phyloP scores from a whole-genome alignment of 2,329 filamentous ascomycete genomes.

The Zelopaecilomyces penicillatus region DNA sequence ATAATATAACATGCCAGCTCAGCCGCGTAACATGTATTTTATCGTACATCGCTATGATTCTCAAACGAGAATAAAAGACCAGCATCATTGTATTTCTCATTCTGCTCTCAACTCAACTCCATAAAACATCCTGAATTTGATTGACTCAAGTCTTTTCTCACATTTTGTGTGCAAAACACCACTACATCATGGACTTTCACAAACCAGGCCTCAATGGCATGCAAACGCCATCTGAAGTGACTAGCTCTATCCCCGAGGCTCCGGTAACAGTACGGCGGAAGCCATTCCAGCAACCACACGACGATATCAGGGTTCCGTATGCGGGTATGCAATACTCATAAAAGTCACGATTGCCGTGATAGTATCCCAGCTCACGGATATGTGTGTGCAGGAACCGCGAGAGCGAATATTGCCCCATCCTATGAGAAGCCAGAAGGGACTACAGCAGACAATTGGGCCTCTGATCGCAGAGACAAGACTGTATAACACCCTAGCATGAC shows the following conservation, averaged over 20 bases:
- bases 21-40: no score
- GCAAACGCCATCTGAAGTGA: not conserved
- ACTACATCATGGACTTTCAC: no score
- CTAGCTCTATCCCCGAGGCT: constrained; percentile 8
- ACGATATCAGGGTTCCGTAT: constrained; percentile 18
- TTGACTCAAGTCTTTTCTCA: no score
- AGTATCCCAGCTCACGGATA: not conserved
- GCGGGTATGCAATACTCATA: constrained; percentile 12
- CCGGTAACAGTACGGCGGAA: constrained; percentile 19
- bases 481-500: constrained; percentile 7
- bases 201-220: no score
- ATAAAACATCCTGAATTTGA: no score
- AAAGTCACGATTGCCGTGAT: not conserved
- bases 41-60: no score
- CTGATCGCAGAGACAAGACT: constrained; percentile 22
- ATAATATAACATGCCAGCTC: no score
- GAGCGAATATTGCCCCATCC: constrained; percentile 27
- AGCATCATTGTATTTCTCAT: no score
- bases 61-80: no score
- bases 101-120: no score
- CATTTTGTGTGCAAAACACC: no score
- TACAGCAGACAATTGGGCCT: constrained; percentile 22
- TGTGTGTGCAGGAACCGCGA: constrained; percentile 19
- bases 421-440: constrained; percentile 27
- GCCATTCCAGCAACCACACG: constrained; percentile 20